Percentiles rank a stretch among this genome's conserved stretches.
phyloP scores from a whole-genome alignment of 345 rosid genomes.

The Syzygium grande region DNA sequence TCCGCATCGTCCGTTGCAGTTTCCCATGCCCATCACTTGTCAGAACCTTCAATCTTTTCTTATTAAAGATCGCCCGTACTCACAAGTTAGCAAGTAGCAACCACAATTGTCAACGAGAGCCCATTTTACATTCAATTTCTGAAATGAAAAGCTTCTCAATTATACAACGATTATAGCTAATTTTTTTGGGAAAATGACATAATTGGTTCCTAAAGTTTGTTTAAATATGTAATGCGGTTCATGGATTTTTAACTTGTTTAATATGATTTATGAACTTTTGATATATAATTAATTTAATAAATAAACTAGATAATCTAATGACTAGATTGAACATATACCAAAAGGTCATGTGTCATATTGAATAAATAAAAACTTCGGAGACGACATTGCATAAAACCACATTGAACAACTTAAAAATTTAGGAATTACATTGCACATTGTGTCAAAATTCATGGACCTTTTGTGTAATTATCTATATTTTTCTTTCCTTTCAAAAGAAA shows the following conservation, averaged over 20 bases:
- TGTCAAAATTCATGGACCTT: accelerated
- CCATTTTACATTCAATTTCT: background rate
- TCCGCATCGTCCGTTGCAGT: background rate
- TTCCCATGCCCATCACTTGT: background rate
- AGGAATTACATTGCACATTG: accelerated
- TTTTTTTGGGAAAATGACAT: background rate
- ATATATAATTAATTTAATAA: background rate
- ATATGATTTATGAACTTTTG: background rate
- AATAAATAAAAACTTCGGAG: background rate
- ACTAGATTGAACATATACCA: background rate
- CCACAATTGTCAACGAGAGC: background rate
- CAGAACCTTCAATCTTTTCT: background rate
- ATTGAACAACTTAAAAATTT: background rate
- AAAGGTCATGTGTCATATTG: background rate
- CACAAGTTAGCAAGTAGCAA: too few relatives aligned
- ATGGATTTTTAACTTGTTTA: background rate
- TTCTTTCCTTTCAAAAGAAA: background rate
- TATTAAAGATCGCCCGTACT: background rate
- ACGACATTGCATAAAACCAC: background rate
- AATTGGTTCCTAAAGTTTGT: background rate
- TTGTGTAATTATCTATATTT: background rate
- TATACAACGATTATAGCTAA: background rate
- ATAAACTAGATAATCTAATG: background rate
- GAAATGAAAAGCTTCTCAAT: background rate
- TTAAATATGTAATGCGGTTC: accelerated